A percentile compares a stretch with the other conserved stretches of the same genome.
Evolutionary conservation across 441 rosid species (phyloP).

Genomic region (Cnidoscolus chayamansa): DNA sequence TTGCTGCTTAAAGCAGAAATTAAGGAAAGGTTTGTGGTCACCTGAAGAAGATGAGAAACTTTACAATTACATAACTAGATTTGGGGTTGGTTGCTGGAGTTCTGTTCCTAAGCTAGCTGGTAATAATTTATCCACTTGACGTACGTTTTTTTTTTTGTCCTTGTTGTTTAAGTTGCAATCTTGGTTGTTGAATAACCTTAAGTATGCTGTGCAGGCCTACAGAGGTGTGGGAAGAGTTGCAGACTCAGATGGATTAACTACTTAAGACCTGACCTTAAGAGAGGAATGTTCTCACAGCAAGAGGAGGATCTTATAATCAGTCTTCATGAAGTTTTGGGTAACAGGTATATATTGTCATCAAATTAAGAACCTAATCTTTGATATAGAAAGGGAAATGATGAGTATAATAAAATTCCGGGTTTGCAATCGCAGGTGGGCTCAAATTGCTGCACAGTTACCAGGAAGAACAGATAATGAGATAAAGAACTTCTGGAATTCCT

Average conservation of each 20-base stretch:
- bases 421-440: conserved; percentile 58
- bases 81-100: conserved; percentile 76
- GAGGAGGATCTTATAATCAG: conserved; percentile 60
- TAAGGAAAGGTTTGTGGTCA: conserved; percentile 70
- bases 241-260: conserved; percentile 63
- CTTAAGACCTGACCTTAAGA: conserved; percentile 67
- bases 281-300: conserved; percentile 69
- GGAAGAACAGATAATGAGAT: conserved; percentile 79
- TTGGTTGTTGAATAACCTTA: not conserved
- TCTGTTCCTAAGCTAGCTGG: conserved; percentile 68
- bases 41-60: conserved; percentile 75
- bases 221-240: conserved; percentile 78
- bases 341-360: conserved; percentile 36
- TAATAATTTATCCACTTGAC: conserved; percentile 1
- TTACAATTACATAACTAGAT: conserved; percentile 48
- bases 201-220: conserved; percentile 42
- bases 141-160: too few species aligned
- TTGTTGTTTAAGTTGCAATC: not conserved
- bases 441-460: conserved; percentile 61
- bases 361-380: not conserved
- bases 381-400: not conserved
- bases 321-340: conserved; percentile 60
- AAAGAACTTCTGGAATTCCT: conserved; percentile 68
- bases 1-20: conserved; percentile 50
- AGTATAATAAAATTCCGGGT: not conserved